Base-by-base conservation (phyloP, 805 yeast genomes). In the Yamadazyma phyllophila region DNA sequence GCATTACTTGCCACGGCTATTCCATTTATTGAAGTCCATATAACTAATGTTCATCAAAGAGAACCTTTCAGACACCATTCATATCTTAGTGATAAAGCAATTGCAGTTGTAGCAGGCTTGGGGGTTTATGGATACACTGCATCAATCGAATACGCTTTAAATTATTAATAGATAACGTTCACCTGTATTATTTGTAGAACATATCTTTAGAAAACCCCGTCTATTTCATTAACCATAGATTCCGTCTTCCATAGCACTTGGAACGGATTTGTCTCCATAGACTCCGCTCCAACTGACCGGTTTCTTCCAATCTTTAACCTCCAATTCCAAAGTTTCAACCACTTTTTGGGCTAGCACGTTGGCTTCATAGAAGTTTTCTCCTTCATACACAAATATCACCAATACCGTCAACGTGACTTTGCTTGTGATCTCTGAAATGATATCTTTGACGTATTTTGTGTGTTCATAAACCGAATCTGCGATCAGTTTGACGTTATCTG, bases 211-310 rank as follows among this genome's bases (percentile, higher is more conserved):
- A 20, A 20, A 20, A 20, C 24, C 24, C 24, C 24, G 6, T 20
- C 24, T 20, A 6, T n/a, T 33, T n/a, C 17, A 7, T 46, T 46
- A 83, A 29, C 85, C 82, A 55, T 76, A 91, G 27, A 91, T 63
- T 2, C 97, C 96, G 37, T 82, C 83, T 57, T 89, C 96, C 51
- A 85, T 61, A 0, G 94, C 84, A 24, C 70, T 50, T 0, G 92
- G 88, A 2, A 81, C 66, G 2, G 82, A 81, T 53, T 74, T 80
- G 47, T 75, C 80, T 1, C 98, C 98, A 57, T 91, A 91, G 0
- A 86, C 85, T 2, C 96, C 89, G 7, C 62, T 60, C 98, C 98
- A 91, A 31, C 96, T 86, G 12, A 73, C 67, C 0, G 98, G 97
- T 7, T 69, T 69, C 6, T 15, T 36, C 77, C 82, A 78, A n/a